Percentiles rank a stretch among this genome's conserved stretches.
These are phyloP conservation scores for Solanum tarapatanum DNA, from an alignment of 257 asterid species.

Conservation along the genomic window DNA sequence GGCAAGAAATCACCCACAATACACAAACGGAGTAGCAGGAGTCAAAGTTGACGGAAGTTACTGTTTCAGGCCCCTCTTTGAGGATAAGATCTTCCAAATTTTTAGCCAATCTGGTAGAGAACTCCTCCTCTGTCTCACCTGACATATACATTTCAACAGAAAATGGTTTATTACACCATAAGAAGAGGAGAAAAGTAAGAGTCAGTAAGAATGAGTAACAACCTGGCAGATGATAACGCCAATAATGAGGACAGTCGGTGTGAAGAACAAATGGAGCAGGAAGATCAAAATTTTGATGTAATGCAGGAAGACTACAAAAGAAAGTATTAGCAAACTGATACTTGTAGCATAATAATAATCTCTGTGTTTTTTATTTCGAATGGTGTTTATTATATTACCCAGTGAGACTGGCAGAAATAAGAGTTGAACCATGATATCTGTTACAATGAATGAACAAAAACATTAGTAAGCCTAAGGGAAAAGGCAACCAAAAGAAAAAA, in stretches of 20 bases:
- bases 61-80: conserved; percentile 98
- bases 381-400: conserved; percentile 35
- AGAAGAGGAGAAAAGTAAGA: not conserved
- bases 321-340: not conserved
- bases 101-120: conserved; percentile 84
- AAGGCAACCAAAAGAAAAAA: not conserved
- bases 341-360: not conserved
- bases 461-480: not conserved
- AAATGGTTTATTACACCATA: not conserved
- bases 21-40: not conserved
- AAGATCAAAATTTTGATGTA: conserved; percentile 84
- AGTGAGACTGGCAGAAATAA: conserved; percentile 83
- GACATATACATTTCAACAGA: not conserved
- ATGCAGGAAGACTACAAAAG: conserved; percentile 57
- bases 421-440: conserved; percentile 97
- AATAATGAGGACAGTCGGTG: conserved; percentile 95
- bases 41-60: conserved; percentile 14
- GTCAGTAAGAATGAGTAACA: not conserved
- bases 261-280: conserved; percentile 88
- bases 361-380: not conserved
- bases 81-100: conserved; percentile 81
- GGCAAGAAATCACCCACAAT: not conserved
- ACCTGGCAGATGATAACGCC: conserved; percentile 97
- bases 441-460: conserved; percentile 7
- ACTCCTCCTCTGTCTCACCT: conserved; percentile 94